These are phyloP conservation scores for Fusarium continuum DNA, from an alignment of 2,329 filamentous ascomycete genomes.

Conservation along the genomic window DNA sequence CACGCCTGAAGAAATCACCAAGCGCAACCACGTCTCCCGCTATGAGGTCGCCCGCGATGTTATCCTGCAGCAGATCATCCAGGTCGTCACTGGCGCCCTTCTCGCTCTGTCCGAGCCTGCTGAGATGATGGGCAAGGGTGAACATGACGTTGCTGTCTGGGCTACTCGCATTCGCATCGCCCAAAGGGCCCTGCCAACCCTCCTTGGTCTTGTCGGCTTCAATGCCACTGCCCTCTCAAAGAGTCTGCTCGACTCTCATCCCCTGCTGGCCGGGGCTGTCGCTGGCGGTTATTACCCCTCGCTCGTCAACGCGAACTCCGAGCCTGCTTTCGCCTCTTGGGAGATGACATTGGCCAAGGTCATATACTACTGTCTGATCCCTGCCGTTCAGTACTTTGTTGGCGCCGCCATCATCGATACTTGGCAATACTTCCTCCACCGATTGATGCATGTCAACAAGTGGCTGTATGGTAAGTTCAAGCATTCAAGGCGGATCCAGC, in stretches of 20 bases:
- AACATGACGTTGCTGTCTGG: slow-evolving; percentile 91
- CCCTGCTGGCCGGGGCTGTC: slow-evolving; percentile 77
- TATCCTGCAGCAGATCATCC: slow-evolving; percentile 88
- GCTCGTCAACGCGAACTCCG: slow-evolving; percentile 68
- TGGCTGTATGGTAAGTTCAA: slow-evolving; percentile 87
- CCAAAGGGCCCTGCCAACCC: slow-evolving; percentile 78
- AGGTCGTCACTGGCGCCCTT: slow-evolving; percentile 75
- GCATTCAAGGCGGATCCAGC: neutral
- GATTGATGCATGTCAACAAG: slow-evolving; percentile 96
- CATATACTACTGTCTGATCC: slow-evolving; percentile 83
- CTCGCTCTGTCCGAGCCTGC: slow-evolving; percentile 77
- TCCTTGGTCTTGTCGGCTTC: slow-evolving; percentile 77
- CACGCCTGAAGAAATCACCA: slow-evolving; percentile 88
- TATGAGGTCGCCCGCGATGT: slow-evolving; percentile 92
- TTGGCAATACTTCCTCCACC: slow-evolving; percentile 98
- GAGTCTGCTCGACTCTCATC: slow-evolving; percentile 75
- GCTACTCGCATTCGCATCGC: slow-evolving; percentile 81
- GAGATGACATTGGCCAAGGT: slow-evolving; percentile 77
- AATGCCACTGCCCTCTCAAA: slow-evolving; percentile 79
- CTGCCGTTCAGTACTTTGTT: slow-evolving; percentile 77
- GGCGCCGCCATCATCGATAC: slow-evolving; percentile 86
- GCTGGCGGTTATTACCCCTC: slow-evolving; percentile 84
- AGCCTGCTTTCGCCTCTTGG: slow-evolving; percentile 84
- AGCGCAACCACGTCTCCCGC: slow-evolving; percentile 85
- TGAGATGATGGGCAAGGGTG: slow-evolving; percentile 78